Conservation (phyloP, 2,329 filamentous ascomycete species). For the Cryphonectria japonica region DNA sequence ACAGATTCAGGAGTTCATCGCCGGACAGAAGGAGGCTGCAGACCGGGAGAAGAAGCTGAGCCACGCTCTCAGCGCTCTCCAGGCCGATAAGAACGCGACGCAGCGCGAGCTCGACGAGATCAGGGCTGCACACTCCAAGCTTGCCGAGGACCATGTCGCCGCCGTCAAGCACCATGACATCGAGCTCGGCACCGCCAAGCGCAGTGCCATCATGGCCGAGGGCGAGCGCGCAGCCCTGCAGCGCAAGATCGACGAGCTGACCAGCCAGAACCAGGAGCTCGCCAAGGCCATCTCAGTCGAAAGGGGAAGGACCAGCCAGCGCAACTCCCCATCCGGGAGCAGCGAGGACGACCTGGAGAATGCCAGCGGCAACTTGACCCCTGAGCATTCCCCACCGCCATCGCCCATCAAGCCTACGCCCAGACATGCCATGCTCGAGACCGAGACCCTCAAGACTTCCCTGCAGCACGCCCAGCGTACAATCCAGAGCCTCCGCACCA, state of each 20-base stretch:
- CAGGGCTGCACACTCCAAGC: constrained; percentile 76
- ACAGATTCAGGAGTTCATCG: constrained; percentile 80
- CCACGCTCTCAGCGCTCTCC: constrained; percentile 70
- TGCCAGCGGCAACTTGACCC: constrained; percentile 71
- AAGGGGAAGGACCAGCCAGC: constrained; percentile 68
- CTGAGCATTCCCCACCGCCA: constrained; percentile 86
- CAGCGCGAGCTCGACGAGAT: constrained; percentile 92
- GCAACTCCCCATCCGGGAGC: constrained; percentile 60
- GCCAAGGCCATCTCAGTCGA: constrained; percentile 80
- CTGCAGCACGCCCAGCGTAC: constrained; percentile 93
- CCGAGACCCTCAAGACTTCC: constrained; percentile 93
- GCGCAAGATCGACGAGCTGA: constrained; percentile 85
- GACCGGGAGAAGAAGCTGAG: constrained; percentile 84
- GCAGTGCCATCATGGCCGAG: constrained; percentile 78
- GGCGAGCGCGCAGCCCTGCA: constrained; percentile 78
- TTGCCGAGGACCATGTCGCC: constrained; percentile 78
- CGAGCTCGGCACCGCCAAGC: constrained; percentile 81
- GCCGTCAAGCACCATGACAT: constrained; percentile 84
- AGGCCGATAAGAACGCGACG: constrained; percentile 73
- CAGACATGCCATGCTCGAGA: constrained; percentile 87
- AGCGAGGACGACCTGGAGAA: constrained; percentile 68
- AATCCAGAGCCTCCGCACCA: constrained; percentile 93
- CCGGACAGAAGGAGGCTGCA: constrained; percentile 72
- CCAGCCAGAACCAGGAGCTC: constrained; percentile 86
- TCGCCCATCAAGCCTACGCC: constrained; percentile 93